These are phyloP conservation scores for Neurospora pannonica DNA, from an alignment of 495 filamentous ascomycete species.

Conservation along the genomic window DNA sequence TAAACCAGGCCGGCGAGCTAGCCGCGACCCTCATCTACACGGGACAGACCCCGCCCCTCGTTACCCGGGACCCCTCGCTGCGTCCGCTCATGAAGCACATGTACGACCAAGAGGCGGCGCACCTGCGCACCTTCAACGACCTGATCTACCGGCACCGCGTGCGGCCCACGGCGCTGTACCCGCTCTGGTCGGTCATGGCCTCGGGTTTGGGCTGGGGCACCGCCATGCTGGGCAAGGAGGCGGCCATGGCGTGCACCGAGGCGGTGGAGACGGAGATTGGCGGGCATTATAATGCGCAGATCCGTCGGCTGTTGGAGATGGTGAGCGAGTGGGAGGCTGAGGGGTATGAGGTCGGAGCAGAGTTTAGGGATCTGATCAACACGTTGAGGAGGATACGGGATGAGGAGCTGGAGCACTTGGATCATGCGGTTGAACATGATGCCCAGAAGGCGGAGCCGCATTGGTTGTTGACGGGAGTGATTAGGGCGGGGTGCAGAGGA, in stretches of 20 bases:
- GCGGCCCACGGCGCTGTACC: constrained; percentile 89
- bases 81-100: constrained; percentile 90
- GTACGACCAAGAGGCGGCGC: constrained; percentile 90
- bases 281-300: constrained; percentile 89
- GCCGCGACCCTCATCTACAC: constrained; percentile 81
- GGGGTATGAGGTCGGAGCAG: constrained; percentile 70
- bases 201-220: constrained; percentile 84
- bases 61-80: constrained; percentile 76
- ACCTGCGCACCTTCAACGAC: constrained; percentile 75
- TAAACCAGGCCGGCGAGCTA: constrained; percentile 86
- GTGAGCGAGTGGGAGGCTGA: constrained; percentile 50
- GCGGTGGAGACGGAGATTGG: constrained; percentile 98
- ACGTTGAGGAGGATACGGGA: constrained; percentile 80
- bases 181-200: constrained; percentile 77
- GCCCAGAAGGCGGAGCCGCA: constrained; percentile 81
- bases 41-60: constrained; percentile 62
- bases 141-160: constrained; percentile 81
- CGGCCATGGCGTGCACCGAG: constrained; percentile 97
- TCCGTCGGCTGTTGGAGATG: constrained; percentile 72
- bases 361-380: constrained; percentile 62
- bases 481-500: constrained; percentile 75
- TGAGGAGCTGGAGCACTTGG: constrained; percentile 93
- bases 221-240: constrained; percentile 81
- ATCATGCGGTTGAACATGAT: constrained; percentile 90
- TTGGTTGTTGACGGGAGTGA: constrained; percentile 78